Evolutionary conservation across 108 stramenopile species (phyloP), one percentile per base, ranked within the genome.

Genomic region (Cyclotella choctawhatcheeana): DNA sequence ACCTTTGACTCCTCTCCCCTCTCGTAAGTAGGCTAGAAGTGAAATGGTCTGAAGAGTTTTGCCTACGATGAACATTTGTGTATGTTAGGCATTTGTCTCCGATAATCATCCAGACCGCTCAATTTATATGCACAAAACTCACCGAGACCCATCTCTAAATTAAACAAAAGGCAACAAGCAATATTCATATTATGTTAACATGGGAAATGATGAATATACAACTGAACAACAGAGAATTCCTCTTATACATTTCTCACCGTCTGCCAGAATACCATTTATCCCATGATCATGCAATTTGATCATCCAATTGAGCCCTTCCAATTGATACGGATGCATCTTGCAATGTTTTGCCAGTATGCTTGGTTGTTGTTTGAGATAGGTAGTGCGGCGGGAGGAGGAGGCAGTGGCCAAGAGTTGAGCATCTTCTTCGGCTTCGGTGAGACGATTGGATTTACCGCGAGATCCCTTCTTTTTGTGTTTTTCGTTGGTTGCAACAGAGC

Each of bases 281-380:
- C 97, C 97, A 60, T 97, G 96, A 81, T 98, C 98, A 79, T 99
- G 96, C 40, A 98, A 88, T 67, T 97, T 97, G 83, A 99, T 97
- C 75, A 99, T 74, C 99, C 99, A 99, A 79, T 98, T 99, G 64
- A 99, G 83, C 31, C 99, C 99, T 84, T 99, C 99, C 29, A 99
- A 77, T 81, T 99, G 99, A 79, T 99, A 99, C 21, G 77, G 77
- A 58, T 98, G 96, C 97, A 99, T 97, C 31, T 86, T 94, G 61
- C 97, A 96, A 44, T 88, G 77, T 13, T 43, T 27, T 17, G 91
- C 85, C 44, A 97, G 69, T 64, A 74, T 74, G 32, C 71, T 65
- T n/a, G 99, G 99, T 81, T 99, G 99, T 61, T 81, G 68, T 62
- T 89, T 82, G 51, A 99, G 71, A 55, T 98, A 91, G 47, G 90